phyloP scores from a whole-genome alignment of 2,329 filamentous ascomycete species.

The Cercospora zeina region DNA sequence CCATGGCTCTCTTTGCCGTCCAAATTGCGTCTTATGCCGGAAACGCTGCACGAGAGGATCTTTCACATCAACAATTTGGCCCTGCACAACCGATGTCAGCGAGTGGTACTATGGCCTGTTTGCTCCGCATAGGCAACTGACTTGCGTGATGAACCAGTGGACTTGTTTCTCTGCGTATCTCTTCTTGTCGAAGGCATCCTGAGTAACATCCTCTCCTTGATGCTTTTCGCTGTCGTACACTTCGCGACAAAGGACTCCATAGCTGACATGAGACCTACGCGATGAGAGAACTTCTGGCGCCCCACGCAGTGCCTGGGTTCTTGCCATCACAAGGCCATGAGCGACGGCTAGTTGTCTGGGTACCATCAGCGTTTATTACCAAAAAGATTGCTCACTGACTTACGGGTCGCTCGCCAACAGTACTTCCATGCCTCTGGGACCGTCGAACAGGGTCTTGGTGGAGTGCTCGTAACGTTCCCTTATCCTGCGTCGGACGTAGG shows the following conservation, averaged over 20 bases:
- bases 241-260: not conserved
- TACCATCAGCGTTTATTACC: too few relatives aligned
- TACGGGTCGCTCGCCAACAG: conserved; percentile 34
- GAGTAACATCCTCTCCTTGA: not conserved
- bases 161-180: too few relatives aligned
- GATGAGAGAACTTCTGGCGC: not conserved
- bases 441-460: conserved; percentile 12
- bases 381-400: not conserved
- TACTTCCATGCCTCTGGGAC: conserved; percentile 32
- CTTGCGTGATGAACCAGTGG: too few relatives aligned
- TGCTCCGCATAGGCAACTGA: too few relatives aligned
- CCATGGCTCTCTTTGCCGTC: too few relatives aligned
- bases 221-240: not conserved
- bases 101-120: too few relatives aligned
- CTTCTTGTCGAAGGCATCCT: too few relatives aligned
- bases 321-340: conserved; percentile 22
- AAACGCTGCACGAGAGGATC: too few relatives aligned
- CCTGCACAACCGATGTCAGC: too few relatives aligned
- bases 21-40: too few relatives aligned
- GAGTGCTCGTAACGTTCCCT: conserved; percentile 39
- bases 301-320: conserved; percentile 9
- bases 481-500: conserved; percentile 45
- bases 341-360: conserved; percentile 15
- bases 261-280: not conserved
- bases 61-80: too few relatives aligned